Conservation (phyloP, 257 asterid genomes). For the Jaltomata sinuosa region DNA sequence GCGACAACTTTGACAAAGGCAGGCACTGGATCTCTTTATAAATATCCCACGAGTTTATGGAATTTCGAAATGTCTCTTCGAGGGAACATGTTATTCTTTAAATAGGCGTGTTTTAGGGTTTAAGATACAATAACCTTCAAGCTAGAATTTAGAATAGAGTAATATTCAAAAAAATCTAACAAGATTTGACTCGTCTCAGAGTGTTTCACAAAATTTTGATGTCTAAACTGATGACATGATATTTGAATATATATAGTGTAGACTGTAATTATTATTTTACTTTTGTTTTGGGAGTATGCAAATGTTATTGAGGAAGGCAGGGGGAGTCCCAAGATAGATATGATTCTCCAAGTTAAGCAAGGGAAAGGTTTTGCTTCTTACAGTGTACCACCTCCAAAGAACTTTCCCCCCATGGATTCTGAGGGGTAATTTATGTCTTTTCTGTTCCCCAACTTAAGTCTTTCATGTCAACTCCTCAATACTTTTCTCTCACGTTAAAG, state of each 20-base stretch:
- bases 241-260: background rate
- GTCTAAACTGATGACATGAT: too few relatives aligned
- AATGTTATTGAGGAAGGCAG: background rate
- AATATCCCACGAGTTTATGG: too few relatives aligned
- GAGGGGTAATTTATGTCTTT: constrained; percentile 5
- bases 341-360: constrained; percentile 10
- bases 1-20: too few relatives aligned
- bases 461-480: background rate
- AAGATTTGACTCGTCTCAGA: too few relatives aligned
- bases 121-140: too few relatives aligned
- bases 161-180: too few relatives aligned
- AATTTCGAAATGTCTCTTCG: too few relatives aligned
- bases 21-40: too few relatives aligned
- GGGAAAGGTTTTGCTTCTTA: constrained; percentile 18
- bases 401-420: constrained; percentile 1
- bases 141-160: too few relatives aligned
- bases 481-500: background rate
- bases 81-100: too few relatives aligned
- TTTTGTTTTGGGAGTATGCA: background rate
- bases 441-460: background rate
- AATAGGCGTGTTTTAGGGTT: too few relatives aligned
- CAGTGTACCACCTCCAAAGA: constrained; percentile 2
- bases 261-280: background rate
- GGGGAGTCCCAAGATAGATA: constrained; percentile 18
- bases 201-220: too few relatives aligned